Base-by-base conservation (phyloP, 306 rosid species). In the Vigna hirtella region DNA sequence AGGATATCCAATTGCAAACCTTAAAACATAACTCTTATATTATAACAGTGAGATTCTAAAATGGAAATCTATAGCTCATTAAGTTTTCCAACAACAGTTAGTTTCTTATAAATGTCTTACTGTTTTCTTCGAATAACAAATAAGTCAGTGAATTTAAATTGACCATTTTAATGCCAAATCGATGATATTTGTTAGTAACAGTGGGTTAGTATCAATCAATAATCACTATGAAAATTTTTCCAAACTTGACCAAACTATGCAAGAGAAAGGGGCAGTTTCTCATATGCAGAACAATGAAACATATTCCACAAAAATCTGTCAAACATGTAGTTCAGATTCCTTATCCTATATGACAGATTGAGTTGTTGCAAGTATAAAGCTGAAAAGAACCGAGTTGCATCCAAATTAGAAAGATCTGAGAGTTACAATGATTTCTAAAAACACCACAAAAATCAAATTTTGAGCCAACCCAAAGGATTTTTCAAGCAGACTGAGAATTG, bases 251-350 rank as follows among this genome's bases (percentile, higher is more conserved):
- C 10, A 47, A 64, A 51, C 55, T 20, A 65, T 11, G 22, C 42
- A 15, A 26, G 13, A 20, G 38, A 45, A 9, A 77, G 12, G 11
- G 18, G 67, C 20, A 38, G 50, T 56, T 43, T 65, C 50, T 43
- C 26, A 70, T 20, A 16, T 32, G 38, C 77, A 47, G 52, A 72
- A 17, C 61, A 47, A 28, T 42, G 45, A 80, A 56, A 72, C 3
- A 70, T 4, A 70, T 13, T 58, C 71, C 64, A 70, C 7, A 70
- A 66, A 38, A 6, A 40, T 11, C 14, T 40, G 40, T 55, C 55
- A 48, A 22, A 38, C 52, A 7, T 8, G 13, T 32, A 66, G 20
- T 65, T 62, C 52, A 34, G 63, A 48, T 57, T 38, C 24, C 64
- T 48, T 71, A 50, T 61, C 5, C 61, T n/a, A 45, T 11, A 45